Evolutionary conservation across 257 asterid genomes (phyloP).

Genomic region (Echites panduratus): DNA sequence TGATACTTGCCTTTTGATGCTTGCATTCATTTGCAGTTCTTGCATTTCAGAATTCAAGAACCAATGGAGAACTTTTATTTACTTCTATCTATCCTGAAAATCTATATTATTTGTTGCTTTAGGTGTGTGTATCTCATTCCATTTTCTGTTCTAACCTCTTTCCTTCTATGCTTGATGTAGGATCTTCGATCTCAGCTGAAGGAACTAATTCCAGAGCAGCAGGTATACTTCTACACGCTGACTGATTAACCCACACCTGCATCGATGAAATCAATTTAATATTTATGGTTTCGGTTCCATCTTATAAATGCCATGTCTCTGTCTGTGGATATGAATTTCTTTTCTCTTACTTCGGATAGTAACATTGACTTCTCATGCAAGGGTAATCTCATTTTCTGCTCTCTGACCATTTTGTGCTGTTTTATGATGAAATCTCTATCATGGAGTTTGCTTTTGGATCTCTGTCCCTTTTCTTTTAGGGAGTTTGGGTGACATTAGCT

Average conservation of each 20-base stretch:
- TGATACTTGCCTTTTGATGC: background rate
- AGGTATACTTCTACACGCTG: constrained; percentile 30
- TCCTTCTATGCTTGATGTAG: constrained; percentile 23
- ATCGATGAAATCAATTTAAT: too few species aligned
- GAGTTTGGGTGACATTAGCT: background rate
- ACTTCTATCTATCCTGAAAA: background rate
- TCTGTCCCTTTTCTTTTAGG: background rate
- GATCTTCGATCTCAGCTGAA: constrained; percentile 73
- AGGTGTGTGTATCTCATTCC: background rate
- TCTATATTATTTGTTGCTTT: background rate
- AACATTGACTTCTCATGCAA: too few species aligned
- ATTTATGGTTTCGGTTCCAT: too few species aligned
- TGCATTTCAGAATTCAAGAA: background rate
- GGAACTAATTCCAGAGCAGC: constrained; percentile 87
- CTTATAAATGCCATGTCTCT: background rate
- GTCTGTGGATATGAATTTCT: background rate
- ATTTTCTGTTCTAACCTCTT: background rate
- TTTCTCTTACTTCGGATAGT: background rate
- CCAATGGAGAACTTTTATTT: background rate
- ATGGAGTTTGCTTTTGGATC: background rate
- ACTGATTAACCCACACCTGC: background rate
- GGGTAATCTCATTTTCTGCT: too few species aligned
- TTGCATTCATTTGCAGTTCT: background rate
- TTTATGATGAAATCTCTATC: background rate
- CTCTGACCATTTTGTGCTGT: too few species aligned